These are phyloP conservation scores for Globisporangium carolinianum DNA, from an alignment of 352 stramenopile genomes.

Conservation along the genomic window DNA sequence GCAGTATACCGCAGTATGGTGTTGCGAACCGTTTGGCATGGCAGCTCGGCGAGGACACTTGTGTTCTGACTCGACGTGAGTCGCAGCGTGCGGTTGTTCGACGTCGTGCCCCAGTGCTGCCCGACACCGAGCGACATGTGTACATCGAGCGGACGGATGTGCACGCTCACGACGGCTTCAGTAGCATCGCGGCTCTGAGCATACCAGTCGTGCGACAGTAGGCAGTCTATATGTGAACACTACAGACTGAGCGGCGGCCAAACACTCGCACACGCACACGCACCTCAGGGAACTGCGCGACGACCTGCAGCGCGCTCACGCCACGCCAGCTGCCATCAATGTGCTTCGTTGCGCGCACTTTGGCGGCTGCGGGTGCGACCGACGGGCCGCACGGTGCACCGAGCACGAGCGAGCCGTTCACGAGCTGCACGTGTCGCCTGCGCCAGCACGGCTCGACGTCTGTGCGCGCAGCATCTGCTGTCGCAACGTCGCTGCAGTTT, in stretches of 20 bases:
- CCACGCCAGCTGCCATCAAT: slow-evolving; percentile 3
- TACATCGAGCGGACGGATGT: slow-evolving; percentile 15
- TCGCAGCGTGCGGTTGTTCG: slow-evolving; percentile 13
- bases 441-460: slow-evolving; percentile 13
- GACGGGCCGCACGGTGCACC: neutral
- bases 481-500: slow-evolving; percentile 7
- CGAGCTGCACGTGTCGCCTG: slow-evolving; percentile 12
- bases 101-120: neutral
- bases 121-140: slow-evolving; percentile 22
- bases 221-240: too few relatives aligned
- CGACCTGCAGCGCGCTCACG: slow-evolving; percentile 7
- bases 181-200: neutral
- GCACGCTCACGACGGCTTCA: slow-evolving; percentile 21
- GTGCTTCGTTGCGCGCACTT: slow-evolving; percentile 3
- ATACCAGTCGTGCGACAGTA: too few relatives aligned
- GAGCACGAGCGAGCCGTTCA: slow-evolving; percentile 5
- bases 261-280: neutral
- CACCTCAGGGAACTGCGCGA: slow-evolving; percentile 8
- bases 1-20: too few relatives aligned
- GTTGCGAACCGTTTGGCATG: slow-evolving; percentile 23
- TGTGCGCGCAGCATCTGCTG: neutral
- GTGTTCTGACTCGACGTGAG: slow-evolving; percentile 26
- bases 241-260: too few relatives aligned
- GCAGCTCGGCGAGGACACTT: slow-evolving; percentile 26
- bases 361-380: slow-evolving; percentile 1